phyloP scores from a whole-genome alignment of 352 stramenopile species.

The Albugo candida region DNA sequence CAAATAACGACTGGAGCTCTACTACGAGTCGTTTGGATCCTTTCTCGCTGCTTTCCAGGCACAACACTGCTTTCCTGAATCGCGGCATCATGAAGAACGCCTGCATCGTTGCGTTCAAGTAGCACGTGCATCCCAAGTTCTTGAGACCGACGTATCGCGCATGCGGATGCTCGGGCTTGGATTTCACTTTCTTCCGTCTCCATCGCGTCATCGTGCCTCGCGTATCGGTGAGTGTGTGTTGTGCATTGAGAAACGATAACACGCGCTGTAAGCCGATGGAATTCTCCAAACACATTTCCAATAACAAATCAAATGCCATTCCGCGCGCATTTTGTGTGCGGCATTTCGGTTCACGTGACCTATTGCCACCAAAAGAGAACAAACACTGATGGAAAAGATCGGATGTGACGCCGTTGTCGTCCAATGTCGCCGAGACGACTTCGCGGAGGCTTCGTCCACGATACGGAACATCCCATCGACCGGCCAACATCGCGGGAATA shows the following conservation, averaged over 20 bases:
- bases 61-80: slow-evolving; percentile 76
- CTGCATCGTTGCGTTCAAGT: slow-evolving; percentile 90
- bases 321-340: slow-evolving; percentile 49
- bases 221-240: slow-evolving; percentile 28
- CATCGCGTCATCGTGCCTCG: slow-evolving; percentile 29
- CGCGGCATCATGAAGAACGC: slow-evolving; percentile 89
- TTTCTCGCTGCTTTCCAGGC: slow-evolving; percentile 18
- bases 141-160: slow-evolving; percentile 83
- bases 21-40: slow-evolving; percentile 26
- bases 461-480: slow-evolving; percentile 17
- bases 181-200: slow-evolving; percentile 19
- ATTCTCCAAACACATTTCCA: slow-evolving; percentile 45
- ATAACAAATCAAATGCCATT: slow-evolving; percentile 60
- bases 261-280: slow-evolving; percentile 35
- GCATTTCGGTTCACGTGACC: slow-evolving; percentile 36
- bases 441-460: slow-evolving; percentile 24
- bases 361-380: slow-evolving; percentile 11
- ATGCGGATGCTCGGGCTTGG: slow-evolving; percentile 10
- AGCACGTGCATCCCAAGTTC: slow-evolving; percentile 91
- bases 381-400: slow-evolving; percentile 52
- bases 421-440: slow-evolving; percentile 19
- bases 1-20: slow-evolving; percentile 82
- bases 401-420: slow-evolving; percentile 37
- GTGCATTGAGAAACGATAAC: slow-evolving; percentile 40
- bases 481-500: slow-evolving; percentile 30